These are phyloP conservation scores for Mycosphaerella sp. DNA, from an alignment of 2,329 filamentous ascomycete genomes.

Conservation along the genomic window DNA sequence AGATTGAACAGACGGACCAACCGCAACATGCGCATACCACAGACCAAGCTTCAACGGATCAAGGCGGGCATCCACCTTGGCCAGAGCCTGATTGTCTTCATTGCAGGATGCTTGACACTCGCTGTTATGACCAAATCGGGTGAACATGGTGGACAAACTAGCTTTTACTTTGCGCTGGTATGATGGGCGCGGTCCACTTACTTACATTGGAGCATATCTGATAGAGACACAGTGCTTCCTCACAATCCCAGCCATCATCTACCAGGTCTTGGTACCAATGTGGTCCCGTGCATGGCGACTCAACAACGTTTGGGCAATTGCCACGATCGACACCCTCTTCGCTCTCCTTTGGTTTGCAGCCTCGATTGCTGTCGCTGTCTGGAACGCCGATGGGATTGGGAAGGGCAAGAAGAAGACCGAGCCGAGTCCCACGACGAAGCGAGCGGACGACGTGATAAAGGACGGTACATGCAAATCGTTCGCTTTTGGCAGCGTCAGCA, in stretches of 20 bases:
- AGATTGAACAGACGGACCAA: neutral
- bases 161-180: conserved; percentile 54
- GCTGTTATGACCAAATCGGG: conserved; percentile 52
- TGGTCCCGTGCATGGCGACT: conserved; percentile 54
- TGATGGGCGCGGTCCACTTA: conserved; percentile 17
- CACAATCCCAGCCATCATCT: conserved; percentile 52
- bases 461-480: conserved; percentile 49
- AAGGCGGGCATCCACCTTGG: conserved; percentile 51
- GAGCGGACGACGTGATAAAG: conserved; percentile 16
- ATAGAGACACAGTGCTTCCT: conserved; percentile 49
- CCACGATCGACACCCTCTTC: conserved; percentile 49
- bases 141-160: conserved; percentile 48
- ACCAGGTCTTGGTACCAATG: conserved; percentile 55
- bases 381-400: conserved; percentile 49
- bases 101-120: conserved; percentile 53
- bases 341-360: conserved; percentile 54
- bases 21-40: conserved; percentile 38
- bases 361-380: conserved; percentile 51
- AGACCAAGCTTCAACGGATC: conserved; percentile 46
- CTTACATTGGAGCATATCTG: neutral
- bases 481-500: conserved; percentile 48
- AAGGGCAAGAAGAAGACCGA: conserved; percentile 40
- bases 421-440: conserved; percentile 8
- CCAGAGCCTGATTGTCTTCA: conserved; percentile 52
- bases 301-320: conserved; percentile 55